These are phyloP conservation scores for Magnusiomyces paraingens DNA, from an alignment of 1,139 yeast genomes.

Conservation along the genomic window DNA sequence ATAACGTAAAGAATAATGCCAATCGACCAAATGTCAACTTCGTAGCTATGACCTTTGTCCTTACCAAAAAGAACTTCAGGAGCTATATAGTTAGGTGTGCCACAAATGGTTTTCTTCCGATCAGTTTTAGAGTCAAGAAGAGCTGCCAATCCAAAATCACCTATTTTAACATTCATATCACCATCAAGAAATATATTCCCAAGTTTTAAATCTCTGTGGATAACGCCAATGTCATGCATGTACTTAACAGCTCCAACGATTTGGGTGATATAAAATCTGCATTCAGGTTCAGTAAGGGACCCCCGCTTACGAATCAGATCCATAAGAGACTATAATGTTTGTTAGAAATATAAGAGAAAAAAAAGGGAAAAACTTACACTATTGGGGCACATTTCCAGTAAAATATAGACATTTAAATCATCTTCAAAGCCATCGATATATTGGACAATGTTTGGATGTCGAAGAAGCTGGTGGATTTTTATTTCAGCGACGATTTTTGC, in stretches of 20 bases:
- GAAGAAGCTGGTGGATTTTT: conserved; percentile 86
- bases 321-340: conserved; percentile 51
- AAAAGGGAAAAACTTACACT: conserved; percentile 18
- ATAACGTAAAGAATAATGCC: conserved; percentile 94
- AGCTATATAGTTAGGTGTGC: conserved; percentile 96
- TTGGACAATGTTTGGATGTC: conserved; percentile 84
- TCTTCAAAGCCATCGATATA: conserved; percentile 95
- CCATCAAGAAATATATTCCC: conserved; percentile 94
- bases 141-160: conserved; percentile 96
- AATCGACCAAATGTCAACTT: conserved; percentile 95
- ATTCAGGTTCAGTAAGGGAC: conserved; percentile 83
- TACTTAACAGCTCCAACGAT: conserved; percentile 90
- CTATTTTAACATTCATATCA: conserved; percentile 86
- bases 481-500: conserved; percentile 84
- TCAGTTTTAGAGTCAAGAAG: conserved; percentile 63
- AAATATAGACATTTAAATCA: conserved; percentile 84
- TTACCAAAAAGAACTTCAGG: conserved; percentile 94
- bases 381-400: conserved; percentile 86
- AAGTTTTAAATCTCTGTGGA: conserved; percentile 89
- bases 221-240: conserved; percentile 87
- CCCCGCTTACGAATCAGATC: conserved; percentile 83
- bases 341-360: neutral
- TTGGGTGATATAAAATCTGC: conserved; percentile 83
- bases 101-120: conserved; percentile 88
- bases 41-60: conserved; percentile 82